A percentile compares a stretch with the other conserved stretches of the same genome.
Conservation (phyloP, 192 early-diverging fungal species). For the Coemansia sp. region DNA sequence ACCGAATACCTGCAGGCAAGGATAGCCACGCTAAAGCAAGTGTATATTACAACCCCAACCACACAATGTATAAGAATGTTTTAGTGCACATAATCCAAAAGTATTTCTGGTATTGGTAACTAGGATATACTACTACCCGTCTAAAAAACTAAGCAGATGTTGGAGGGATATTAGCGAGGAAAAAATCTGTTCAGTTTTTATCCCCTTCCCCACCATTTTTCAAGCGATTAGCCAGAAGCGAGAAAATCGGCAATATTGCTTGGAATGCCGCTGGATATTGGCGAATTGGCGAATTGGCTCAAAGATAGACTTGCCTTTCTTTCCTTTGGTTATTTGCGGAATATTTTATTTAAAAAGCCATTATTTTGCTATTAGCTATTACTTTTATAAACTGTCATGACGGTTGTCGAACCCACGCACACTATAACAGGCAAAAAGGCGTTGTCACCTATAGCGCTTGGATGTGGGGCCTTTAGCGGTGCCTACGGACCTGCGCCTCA, state of each 20-base stretch:
- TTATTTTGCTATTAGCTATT: neutral
- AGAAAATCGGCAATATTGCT: neutral
- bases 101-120: too few relatives aligned
- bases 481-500: constrained; percentile 34
- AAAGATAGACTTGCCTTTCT: neutral
- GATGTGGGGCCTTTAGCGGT: constrained; percentile 48
- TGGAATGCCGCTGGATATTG: neutral
- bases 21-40: neutral
- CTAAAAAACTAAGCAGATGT: too few relatives aligned
- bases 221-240: neutral
- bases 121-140: too few relatives aligned
- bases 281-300: neutral
- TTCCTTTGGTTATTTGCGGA: neutral
- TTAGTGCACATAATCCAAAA: too few relatives aligned
- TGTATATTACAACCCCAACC: neutral
- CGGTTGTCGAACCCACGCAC: neutral
- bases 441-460: constrained; percentile 17
- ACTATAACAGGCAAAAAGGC: too few relatives aligned
- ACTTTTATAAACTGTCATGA: neutral
- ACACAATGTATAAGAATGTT: neutral
- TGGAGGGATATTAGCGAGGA: too few relatives aligned
- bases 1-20: neutral
- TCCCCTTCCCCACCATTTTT: too few relatives aligned
- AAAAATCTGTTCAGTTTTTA: too few relatives aligned
- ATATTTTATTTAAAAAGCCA: too few relatives aligned